phyloP scores from a whole-genome alignment of 495 filamentous ascomycete species.

The Penicillium waksmanii region DNA sequence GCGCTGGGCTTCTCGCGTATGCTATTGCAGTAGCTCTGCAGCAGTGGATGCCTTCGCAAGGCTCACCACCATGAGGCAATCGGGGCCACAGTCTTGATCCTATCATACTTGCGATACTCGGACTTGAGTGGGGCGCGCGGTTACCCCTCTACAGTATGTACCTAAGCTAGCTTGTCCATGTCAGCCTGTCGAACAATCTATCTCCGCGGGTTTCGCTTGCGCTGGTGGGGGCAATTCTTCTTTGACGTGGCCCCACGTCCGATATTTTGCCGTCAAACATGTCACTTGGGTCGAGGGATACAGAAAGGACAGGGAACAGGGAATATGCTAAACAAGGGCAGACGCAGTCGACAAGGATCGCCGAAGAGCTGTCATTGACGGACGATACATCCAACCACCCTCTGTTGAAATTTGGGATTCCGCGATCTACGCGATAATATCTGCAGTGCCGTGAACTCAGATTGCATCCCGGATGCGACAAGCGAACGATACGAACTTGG shows the following conservation, averaged over 20 bases:
- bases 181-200: not conserved
- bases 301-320: not conserved
- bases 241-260: not conserved
- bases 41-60: constrained; percentile 9
- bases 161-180: not conserved
- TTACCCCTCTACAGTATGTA: not conserved
- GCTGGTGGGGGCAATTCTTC: not conserved
- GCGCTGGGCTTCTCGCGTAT: not conserved
- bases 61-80: constrained; percentile 8
- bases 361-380: not conserved
- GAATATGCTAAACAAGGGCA: not conserved
- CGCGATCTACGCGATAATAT: constrained; percentile 8
- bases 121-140: constrained; percentile 1
- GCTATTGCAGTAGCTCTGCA: constrained; percentile 8
- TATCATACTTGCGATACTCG: not conserved
- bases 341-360: not conserved
- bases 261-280: not conserved
- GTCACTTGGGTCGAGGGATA: not conserved
- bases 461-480: constrained; percentile 2
- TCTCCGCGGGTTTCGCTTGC: constrained; percentile 5
- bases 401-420: not conserved
- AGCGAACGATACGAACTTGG: constrained; percentile 14
- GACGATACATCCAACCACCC: not conserved
- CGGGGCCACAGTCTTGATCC: not conserved
- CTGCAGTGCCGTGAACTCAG: constrained; percentile 4